Evolutionary conservation across 2,329 filamentous ascomycete species (phyloP).

Genomic region (Phyllosticta paracitricarpa): DNA sequence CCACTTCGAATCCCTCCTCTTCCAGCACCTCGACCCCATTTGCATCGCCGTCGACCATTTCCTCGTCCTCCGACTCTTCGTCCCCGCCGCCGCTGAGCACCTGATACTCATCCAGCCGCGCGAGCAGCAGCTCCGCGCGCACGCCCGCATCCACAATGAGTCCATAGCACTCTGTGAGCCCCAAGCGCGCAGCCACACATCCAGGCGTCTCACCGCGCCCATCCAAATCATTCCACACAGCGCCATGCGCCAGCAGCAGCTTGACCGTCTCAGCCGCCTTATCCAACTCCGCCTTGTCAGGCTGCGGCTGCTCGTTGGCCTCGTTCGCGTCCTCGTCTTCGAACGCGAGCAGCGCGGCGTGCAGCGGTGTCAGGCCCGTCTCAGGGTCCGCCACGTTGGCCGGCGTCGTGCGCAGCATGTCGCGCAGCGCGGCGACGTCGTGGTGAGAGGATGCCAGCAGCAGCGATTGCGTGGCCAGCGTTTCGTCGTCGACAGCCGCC

Average conservation of each 20-base stretch:
- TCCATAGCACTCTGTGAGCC: conserved; percentile 62
- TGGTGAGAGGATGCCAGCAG: conserved; percentile 58
- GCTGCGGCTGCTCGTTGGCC: conserved; percentile 23
- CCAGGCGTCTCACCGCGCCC: conserved; percentile 80
- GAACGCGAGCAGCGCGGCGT: conserved; percentile 69
- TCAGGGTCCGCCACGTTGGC: conserved; percentile 72
- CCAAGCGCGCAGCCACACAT: conserved; percentile 65
- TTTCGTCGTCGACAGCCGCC: not conserved
- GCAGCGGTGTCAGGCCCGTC: conserved; percentile 79
- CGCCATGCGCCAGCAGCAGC: conserved; percentile 74
- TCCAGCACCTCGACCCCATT: conserved; percentile 13
- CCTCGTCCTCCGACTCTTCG: conserved; percentile 38
- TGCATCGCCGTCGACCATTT: conserved; percentile 17
- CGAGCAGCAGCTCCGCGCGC: conserved; percentile 77
- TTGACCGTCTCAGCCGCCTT: conserved; percentile 57
- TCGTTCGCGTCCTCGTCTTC: conserved; percentile 30
- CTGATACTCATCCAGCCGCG: conserved; percentile 73
- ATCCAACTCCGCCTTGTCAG: conserved; percentile 28
- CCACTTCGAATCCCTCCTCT: conserved; percentile 15
- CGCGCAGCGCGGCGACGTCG: conserved; percentile 57
- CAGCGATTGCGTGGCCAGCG: conserved; percentile 42
- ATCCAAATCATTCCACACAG: conserved; percentile 96
- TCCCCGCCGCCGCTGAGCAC: conserved; percentile 51
- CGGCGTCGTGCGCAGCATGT: conserved; percentile 54
- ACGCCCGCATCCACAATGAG: conserved; percentile 84